Evolutionary conservation across 306 rosid genomes (phyloP), one percentile per base, ranked within the genome.

Genomic region (Rubus idaeus): DNA sequence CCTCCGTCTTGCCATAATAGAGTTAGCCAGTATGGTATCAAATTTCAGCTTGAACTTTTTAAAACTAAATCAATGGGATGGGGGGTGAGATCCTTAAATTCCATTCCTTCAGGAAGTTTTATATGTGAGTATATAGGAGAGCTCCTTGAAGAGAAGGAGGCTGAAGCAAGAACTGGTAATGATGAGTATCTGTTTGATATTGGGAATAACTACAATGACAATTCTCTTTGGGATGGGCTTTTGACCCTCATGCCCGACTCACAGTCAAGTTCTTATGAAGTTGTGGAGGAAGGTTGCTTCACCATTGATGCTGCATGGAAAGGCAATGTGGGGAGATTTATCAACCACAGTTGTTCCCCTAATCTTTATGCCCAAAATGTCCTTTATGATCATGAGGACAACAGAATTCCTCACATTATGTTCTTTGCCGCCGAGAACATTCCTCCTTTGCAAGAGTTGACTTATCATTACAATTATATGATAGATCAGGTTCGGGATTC

Each of bases 331-430:
- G 98, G 97, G 74, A 89, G 98, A 79, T 94, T 94, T 79, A 82
- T 94, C 68, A 94, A 94, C 85, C 97, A 94, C 41, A 86, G 98
- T 71, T 94, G 98, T 70, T 88, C 96, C 52, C 98, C 98, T n/a
- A 94, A 94, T 88, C 91, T 94, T 56, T 89, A 90, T 82, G 98
- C 98, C 41, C 97, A 92, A 76, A 88, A 94, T 75, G 92, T 94
- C 40, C 91, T 94, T 45, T 90, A 81, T 83, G 96, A 94, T 86
- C 93, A 92, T 21, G 87, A 89, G 65, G 97, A 94, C 85, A 83
- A 47, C 76, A 87, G 98, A 82, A 89, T 92, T 83, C 98, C 98
- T 64, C 98, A 92, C 82, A 86, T 94, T 44, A 92, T 94, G 97
- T 56, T 94, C 63, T 94, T 92, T 77, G 96, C 98, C n/a, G 95